phyloP scores from a whole-genome alignment of 345 rosid species.

The Psidium guajava region DNA sequence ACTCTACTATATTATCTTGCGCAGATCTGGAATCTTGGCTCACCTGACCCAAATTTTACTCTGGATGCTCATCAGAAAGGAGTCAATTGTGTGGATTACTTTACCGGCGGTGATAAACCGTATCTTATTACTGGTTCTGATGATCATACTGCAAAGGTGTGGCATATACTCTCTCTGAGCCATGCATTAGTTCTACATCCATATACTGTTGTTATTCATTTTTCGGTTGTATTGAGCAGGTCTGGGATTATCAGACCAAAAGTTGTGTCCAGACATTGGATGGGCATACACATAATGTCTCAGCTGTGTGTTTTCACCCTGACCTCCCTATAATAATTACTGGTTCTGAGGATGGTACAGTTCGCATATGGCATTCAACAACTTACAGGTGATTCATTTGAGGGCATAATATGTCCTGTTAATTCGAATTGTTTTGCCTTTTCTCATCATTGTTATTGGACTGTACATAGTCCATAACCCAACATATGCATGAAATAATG shows the following conservation, averaged over 20 bases:
- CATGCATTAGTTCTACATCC: neutral
- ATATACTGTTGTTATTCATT: neutral
- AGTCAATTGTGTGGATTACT: conserved; percentile 78
- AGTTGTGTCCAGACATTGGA: conserved; percentile 37
- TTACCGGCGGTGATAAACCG: conserved; percentile 57
- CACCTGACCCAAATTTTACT: conserved; percentile 63
- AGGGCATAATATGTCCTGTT: neutral
- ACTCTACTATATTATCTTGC: neutral
- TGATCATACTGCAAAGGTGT: conserved; percentile 88
- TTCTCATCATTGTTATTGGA: neutral
- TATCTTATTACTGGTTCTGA: conserved; percentile 84
- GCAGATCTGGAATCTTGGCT: conserved; percentile 90
- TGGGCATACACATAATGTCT: conserved; percentile 45
- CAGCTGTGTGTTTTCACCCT: conserved; percentile 45
- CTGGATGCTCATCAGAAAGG: conserved; percentile 87
- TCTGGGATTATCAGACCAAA: conserved; percentile 47
- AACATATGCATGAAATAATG: neutral
- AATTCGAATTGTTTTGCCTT: neutral
- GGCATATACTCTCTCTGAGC: neutral
- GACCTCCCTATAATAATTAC: conserved; percentile 43
- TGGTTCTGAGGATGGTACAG: conserved; percentile 48
- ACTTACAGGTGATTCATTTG: conserved; percentile 15
- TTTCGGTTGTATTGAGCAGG: conserved; percentile 8
- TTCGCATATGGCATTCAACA: conserved; percentile 42
- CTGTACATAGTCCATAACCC: neutral